Percentiles rank a stretch among this genome's conserved stretches.
phyloP scores from a whole-genome alignment of 2,329 filamentous ascomycete species.

The Alternaria alternata region DNA sequence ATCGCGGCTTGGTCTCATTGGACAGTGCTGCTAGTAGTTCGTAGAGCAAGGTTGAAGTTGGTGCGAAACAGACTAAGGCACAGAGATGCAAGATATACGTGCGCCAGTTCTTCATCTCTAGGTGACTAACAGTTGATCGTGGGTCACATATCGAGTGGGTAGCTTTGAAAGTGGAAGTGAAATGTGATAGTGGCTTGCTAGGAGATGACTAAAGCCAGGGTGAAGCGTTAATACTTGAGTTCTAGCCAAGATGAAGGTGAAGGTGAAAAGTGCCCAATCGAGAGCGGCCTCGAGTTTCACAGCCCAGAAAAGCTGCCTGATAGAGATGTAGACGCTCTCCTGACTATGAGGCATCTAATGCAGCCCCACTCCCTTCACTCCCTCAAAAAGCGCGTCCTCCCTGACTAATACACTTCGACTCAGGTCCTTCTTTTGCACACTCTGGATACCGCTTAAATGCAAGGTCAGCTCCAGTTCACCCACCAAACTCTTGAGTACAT shows the following conservation, averaged over 20 bases:
- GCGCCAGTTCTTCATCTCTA: background rate
- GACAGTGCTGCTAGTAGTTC: background rate
- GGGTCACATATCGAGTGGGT: background rate
- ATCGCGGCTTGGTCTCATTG: background rate
- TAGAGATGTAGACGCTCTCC: background rate
- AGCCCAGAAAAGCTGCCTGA: background rate
- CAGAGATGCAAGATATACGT: background rate
- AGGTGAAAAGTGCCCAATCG: background rate
- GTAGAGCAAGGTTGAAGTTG: background rate
- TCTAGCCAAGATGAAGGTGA: background rate
- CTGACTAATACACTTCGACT: slow-evolving; percentile 31
- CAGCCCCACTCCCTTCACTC: slow-evolving; percentile 26
- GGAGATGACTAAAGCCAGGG: background rate
- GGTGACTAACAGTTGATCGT: background rate
- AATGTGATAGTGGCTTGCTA: background rate
- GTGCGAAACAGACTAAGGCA: background rate
- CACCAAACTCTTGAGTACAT: slow-evolving; percentile 34
- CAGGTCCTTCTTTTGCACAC: slow-evolving; percentile 27
- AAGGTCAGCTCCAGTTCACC: slow-evolving; percentile 36
- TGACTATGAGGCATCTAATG: slow-evolving; percentile 10
- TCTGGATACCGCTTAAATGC: slow-evolving; percentile 34
- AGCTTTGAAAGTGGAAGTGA: background rate
- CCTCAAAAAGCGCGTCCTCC: slow-evolving; percentile 32
- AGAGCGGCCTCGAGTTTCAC: background rate
- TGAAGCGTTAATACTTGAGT: background rate